phyloP scores from a whole-genome alignment of 2,329 filamentous ascomycete species.

The Diaporthe australafricana region DNA sequence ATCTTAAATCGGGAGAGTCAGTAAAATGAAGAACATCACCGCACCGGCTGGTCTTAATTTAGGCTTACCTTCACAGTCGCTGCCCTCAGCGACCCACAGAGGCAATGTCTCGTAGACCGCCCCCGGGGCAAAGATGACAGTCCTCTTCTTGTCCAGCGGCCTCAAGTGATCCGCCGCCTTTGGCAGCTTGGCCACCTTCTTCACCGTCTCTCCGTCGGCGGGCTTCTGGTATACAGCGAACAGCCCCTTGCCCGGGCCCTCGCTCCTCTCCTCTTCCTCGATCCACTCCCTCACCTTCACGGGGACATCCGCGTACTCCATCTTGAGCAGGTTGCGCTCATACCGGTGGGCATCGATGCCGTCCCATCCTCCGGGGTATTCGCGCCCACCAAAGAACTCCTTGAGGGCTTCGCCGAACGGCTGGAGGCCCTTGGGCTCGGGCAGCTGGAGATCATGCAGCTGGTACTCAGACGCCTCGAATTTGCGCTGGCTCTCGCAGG shows the following conservation, averaged over 20 bases:
- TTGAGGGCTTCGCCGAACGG: slow-evolving; percentile 55
- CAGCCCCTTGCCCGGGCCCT: slow-evolving; percentile 50
- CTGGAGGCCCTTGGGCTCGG: slow-evolving; percentile 52
- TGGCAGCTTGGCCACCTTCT: slow-evolving; percentile 49
- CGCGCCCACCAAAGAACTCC: slow-evolving; percentile 51
- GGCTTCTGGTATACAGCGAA: slow-evolving; percentile 56
- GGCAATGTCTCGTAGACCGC: slow-evolving; percentile 62
- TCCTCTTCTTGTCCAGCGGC: slow-evolving; percentile 47
- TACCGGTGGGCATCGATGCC: slow-evolving; percentile 64
- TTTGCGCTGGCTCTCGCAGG: slow-evolving; percentile 49
- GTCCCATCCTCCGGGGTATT: slow-evolving; percentile 64
- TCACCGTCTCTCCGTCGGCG: slow-evolving; percentile 49
- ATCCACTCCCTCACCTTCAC: slow-evolving; percentile 60
- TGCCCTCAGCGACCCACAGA: slow-evolving; percentile 59
- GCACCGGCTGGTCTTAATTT: background rate
- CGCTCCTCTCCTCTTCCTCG: slow-evolving; percentile 52
- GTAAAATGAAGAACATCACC: background rate
- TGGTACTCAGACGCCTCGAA: slow-evolving; percentile 56
- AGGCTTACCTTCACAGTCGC: slow-evolving; percentile 54
- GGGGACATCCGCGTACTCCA: slow-evolving; percentile 59
- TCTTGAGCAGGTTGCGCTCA: slow-evolving; percentile 59
- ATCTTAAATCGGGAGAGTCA: slow-evolving; percentile 37
- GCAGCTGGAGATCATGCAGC: slow-evolving; percentile 55
- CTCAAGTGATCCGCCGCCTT: slow-evolving; percentile 43
- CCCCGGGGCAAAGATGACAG: slow-evolving; percentile 65